Evolutionary conservation across 108 stramenopile genomes (phyloP), one percentile per base, ranked within the genome.

Genomic region (Cyclotella choctawhatcheeana): DNA sequence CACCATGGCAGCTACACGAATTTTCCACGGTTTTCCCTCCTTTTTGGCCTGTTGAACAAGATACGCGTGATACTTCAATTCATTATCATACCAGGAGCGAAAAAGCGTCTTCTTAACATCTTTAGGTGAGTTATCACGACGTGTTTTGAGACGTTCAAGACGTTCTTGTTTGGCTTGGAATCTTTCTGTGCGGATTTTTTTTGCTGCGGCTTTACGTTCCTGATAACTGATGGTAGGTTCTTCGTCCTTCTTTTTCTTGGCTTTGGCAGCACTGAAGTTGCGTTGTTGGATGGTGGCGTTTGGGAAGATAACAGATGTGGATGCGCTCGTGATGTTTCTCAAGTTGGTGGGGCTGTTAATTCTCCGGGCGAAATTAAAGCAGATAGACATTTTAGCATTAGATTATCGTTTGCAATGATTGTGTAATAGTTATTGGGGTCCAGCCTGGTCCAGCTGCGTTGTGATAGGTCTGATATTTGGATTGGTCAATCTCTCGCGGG

Each of bases 1-100:
- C 67, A 95, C 64, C 44, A 95, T 76, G 60, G 76, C 89, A 10
- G 87, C 86, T 0, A 95, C 91, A 25, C 90, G 58, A 18, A 90
- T 67, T 27, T 82, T 80, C 94, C 94, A 95, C 29, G 86, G 88
- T 66, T 82, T 77, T n/a, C 81, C 83, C 43, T 81, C 73, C 61
- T 83, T 79, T 30, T 84, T 79, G 6, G 94, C 94, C 69, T 76
- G 74, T 2, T 87, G 87, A 14, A 85, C 64, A 60, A 88, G 54
- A 5, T 77, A 69, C 27, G 86, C 79, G 44, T 95, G 89, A 30
- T 84, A 73, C n/a, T 59, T 51, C 13, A 68, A 33, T 47, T 79
- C 74, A 10, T 62, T 67, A 43, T 88, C 77, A 77, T 84, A 94
- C 88, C 89, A 94, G 0, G 52, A 34, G 10, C 73, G 81, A 63